A percentile compares a stretch with the other conserved stretches of the same genome.
Conservation (phyloP, 139 green algal genomes). For the Asterochloris sp. region DNA sequence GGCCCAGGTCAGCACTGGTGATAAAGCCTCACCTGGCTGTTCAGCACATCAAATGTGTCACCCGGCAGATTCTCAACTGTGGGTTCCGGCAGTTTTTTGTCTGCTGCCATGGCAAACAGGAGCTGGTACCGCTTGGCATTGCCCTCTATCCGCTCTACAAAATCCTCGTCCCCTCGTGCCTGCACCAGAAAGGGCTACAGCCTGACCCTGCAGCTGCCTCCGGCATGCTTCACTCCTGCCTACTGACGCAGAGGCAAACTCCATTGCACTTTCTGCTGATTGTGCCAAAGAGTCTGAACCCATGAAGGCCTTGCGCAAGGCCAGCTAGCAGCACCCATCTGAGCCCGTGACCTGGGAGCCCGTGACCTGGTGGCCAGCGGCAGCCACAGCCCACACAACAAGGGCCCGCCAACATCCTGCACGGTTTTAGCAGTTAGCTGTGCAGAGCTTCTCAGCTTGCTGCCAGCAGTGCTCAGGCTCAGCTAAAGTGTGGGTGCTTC, state of each 20-base stretch:
- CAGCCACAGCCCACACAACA: too few relatives aligned
- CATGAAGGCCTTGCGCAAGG: too few relatives aligned
- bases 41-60: constrained; percentile 83
- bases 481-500: background rate
- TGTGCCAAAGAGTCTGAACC: too few relatives aligned
- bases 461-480: background rate
- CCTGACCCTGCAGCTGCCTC: background rate
- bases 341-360: too few relatives aligned
- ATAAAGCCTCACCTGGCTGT: constrained; percentile 45
- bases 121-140: constrained; percentile 81
- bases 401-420: background rate
- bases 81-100: constrained; percentile 67
- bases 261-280: too few relatives aligned
- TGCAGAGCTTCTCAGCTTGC: background rate
- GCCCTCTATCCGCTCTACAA: constrained; percentile 54
- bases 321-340: too few relatives aligned
- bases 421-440: background rate
- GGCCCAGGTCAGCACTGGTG: too few relatives aligned
- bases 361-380: too few relatives aligned
- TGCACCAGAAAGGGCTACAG: constrained; percentile 8
- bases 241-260: too few relatives aligned
- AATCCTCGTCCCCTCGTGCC: constrained; percentile 19
- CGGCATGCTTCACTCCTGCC: too few relatives aligned
- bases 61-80: constrained; percentile 36
- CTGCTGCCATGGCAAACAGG: constrained; percentile 79